Evolutionary conservation across 2,329 filamentous ascomycete genomes (phyloP).

Genomic region (Cadophora malorum): DNA sequence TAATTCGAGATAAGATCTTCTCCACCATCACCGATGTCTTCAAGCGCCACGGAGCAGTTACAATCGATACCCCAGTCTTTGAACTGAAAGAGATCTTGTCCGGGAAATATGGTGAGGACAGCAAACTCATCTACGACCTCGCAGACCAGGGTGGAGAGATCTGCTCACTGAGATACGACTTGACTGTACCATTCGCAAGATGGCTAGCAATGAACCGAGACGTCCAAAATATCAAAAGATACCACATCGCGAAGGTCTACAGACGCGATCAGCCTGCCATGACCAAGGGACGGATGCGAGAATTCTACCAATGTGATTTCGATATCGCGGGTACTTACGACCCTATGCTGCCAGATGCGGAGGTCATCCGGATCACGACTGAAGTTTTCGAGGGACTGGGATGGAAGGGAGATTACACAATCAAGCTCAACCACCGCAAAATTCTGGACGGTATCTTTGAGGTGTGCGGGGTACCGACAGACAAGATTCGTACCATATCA

Average conservation of each 20-base stretch:
- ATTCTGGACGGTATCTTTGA: slow-evolving; percentile 92
- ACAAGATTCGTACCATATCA: slow-evolving; percentile 88
- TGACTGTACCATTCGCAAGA: slow-evolving; percentile 89
- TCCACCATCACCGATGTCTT: slow-evolving; percentile 77
- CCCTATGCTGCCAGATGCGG: slow-evolving; percentile 89
- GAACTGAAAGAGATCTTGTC: slow-evolving; percentile 86
- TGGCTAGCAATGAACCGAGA: slow-evolving; percentile 88
- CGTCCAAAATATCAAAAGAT: slow-evolving; percentile 86
- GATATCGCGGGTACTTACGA: slow-evolving; percentile 91
- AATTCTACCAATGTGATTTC: slow-evolving; percentile 98
- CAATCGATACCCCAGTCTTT: slow-evolving; percentile 84
- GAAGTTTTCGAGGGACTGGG: slow-evolving; percentile 86
- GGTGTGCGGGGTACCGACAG: slow-evolving; percentile 84
- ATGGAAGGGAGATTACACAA: slow-evolving; percentile 70
- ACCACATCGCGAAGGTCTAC: slow-evolving; percentile 95
- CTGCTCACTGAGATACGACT: slow-evolving; percentile 83
- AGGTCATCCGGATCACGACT: slow-evolving; percentile 82
- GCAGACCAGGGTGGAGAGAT: slow-evolving; percentile 88
- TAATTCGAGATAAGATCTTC: slow-evolving; percentile 83
- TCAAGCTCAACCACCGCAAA: slow-evolving; percentile 95
- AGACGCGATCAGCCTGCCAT: slow-evolving; percentile 83
- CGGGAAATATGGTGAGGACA: slow-evolving; percentile 92
- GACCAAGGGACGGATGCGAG: slow-evolving; percentile 90
- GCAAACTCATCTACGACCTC: slow-evolving; percentile 89
- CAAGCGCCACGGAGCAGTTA: slow-evolving; percentile 81